Percentiles rank a stretch among this genome's conserved stretches.
These are phyloP conservation scores for Sporothrix sp. DNA, from an alignment of 2,329 filamentous ascomycete genomes.

Conservation along the genomic window DNA sequence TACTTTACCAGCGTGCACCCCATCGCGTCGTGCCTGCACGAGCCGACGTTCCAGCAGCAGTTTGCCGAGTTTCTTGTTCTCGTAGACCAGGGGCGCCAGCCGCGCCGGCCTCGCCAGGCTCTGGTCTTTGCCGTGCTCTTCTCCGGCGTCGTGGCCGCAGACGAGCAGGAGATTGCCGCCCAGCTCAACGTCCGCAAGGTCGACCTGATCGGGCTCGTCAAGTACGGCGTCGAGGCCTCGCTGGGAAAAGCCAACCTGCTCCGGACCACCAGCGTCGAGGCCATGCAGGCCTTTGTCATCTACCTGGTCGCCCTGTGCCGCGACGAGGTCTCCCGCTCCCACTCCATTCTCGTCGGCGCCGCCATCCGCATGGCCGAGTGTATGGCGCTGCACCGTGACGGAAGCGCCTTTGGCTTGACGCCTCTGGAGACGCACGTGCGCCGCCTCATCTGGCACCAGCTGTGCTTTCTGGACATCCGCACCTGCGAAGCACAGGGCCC, in stretches of 20 bases:
- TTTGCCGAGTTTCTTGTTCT: constrained; percentile 60
- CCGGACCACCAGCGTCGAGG: constrained; percentile 60
- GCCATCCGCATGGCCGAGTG: constrained; percentile 67
- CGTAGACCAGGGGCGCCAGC: constrained; percentile 38
- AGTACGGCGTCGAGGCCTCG: constrained; percentile 56
- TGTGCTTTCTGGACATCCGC: constrained; percentile 66
- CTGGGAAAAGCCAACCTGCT: constrained; percentile 61
- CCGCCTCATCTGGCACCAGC: constrained; percentile 65
- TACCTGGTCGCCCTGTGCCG: constrained; percentile 58
- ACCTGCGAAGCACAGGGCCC: constrained; percentile 68
- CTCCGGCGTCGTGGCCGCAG: constrained; percentile 53
- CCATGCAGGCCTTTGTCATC: constrained; percentile 66
- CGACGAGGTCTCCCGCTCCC: constrained; percentile 60
- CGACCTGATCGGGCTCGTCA: constrained; percentile 41
- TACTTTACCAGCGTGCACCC: constrained; percentile 62
- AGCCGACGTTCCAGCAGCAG: constrained; percentile 54
- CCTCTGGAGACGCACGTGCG: constrained; percentile 62
- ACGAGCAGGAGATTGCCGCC: constrained; percentile 38
- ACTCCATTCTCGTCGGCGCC: constrained; percentile 62
- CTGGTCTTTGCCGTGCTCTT: constrained; percentile 62
- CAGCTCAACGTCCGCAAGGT: constrained; percentile 8
- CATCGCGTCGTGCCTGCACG: constrained; percentile 57
- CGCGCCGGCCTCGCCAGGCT: constrained; percentile 37
- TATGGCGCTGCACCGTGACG: constrained; percentile 66
- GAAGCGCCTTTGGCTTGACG: constrained; percentile 53